These are phyloP conservation scores for Daldinia caldariorum DNA, from an alignment of 495 filamentous ascomycete species.

Conservation along the genomic window DNA sequence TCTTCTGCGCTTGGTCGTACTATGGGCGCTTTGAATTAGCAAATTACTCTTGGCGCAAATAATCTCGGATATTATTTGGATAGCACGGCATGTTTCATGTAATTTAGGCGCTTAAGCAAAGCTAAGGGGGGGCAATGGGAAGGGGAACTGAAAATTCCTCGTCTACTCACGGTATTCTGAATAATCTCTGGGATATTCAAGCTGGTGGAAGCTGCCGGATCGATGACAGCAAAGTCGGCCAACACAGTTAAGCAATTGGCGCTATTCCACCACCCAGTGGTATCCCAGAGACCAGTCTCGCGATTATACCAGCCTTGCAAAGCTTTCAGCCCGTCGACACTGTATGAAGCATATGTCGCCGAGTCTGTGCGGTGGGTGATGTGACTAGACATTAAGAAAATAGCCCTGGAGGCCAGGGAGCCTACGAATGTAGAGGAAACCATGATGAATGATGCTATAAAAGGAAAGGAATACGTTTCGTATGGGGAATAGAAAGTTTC, in stretches of 20 bases:
- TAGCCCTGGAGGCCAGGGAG: constrained; percentile 52
- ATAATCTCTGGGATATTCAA: constrained; percentile 53
- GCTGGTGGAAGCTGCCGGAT: constrained; percentile 38
- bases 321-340: constrained; percentile 56
- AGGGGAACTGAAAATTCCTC: neutral
- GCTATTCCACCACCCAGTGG: constrained; percentile 79
- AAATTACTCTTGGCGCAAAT: neutral
- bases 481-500: constrained; percentile 34
- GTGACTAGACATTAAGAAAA: constrained; percentile 51
- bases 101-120: neutral
- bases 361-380: constrained; percentile 26
- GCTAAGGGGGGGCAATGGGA: neutral
- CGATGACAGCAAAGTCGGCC: constrained; percentile 66
- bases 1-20: constrained; percentile 53
- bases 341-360: constrained; percentile 50
- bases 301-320: constrained; percentile 73
- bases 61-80: neutral
- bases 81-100: neutral
- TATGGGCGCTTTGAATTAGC: constrained; percentile 17
- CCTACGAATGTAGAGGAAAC: constrained; percentile 49
- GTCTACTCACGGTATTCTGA: constrained; percentile 52
- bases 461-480: constrained; percentile 26
- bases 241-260: constrained; percentile 73
- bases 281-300: constrained; percentile 70
- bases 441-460: constrained; percentile 34